Conservation (phyloP, 352 stramenopile species). For the Pythium dissotocum region DNA sequence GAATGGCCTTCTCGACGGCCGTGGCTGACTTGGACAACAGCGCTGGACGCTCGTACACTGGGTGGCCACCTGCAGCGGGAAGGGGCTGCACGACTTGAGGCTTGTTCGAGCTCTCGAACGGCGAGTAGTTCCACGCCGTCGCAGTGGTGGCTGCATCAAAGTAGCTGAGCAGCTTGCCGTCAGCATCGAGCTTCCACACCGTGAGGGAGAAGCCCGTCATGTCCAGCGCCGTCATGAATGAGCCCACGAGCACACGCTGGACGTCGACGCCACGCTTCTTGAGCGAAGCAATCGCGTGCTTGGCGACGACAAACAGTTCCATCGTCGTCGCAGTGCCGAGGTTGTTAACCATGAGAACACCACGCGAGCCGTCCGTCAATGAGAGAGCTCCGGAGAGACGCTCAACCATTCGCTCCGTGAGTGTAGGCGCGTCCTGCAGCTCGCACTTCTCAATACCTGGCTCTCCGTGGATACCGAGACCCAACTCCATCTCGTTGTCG, state of each 20-base stretch:
- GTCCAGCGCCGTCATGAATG: conserved; percentile 97
- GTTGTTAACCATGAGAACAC: conserved; percentile 96
- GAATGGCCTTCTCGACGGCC: conserved; percentile 62
- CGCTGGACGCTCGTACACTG: conserved; percentile 38
- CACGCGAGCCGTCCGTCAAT: conserved; percentile 38
- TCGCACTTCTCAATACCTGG: conserved; percentile 68
- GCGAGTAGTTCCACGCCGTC: conserved; percentile 65
- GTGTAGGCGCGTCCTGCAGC: conserved; percentile 45
- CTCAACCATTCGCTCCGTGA: conserved; percentile 58
- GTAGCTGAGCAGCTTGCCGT: conserved; percentile 45
- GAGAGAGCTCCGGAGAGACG: conserved; percentile 50
- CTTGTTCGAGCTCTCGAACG: conserved; percentile 28
- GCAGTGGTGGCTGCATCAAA: conserved; percentile 68
- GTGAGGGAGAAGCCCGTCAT: conserved; percentile 95
- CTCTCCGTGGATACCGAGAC: conserved; percentile 96
- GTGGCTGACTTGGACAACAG: conserved; percentile 41
- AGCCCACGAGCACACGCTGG: conserved; percentile 89
- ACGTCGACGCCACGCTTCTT: conserved; percentile 64
- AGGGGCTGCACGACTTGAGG: conserved; percentile 21
- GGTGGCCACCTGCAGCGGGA: conserved; percentile 27
- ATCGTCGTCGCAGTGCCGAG: conserved; percentile 94
- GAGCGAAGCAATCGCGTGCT: conserved; percentile 71
- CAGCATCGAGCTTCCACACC: conserved; percentile 79
- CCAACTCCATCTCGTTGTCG: conserved; percentile 90
- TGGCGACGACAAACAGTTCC: conserved; percentile 94